These are phyloP conservation scores for Daldinia loculata DNA, from an alignment of 495 filamentous ascomycete genomes.

Conservation along the genomic window DNA sequence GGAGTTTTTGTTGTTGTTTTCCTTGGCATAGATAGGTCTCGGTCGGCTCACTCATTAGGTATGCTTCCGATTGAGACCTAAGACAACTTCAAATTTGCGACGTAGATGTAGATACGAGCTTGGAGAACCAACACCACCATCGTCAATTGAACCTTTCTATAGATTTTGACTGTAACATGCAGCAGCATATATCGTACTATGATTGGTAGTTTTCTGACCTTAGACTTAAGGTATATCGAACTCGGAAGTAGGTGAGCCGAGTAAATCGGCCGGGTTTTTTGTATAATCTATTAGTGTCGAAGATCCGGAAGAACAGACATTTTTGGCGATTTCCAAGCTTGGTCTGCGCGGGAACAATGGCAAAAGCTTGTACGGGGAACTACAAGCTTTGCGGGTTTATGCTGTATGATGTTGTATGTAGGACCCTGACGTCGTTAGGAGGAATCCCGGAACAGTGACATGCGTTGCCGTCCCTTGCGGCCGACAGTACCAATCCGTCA, in stretches of 20 bases:
- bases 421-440: conserved; percentile 11
- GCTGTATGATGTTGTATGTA: conserved; percentile 1
- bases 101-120: not conserved
- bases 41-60: not conserved
- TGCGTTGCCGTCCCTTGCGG: conserved; percentile 14
- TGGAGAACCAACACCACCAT: not conserved
- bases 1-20: not conserved
- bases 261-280: conserved; percentile 16
- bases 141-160: not conserved
- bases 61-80: not conserved
- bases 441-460: conserved; percentile 24
- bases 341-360: conserved; percentile 14
- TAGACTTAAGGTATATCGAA: conserved; percentile 12
- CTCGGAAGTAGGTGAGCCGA: conserved; percentile 28
- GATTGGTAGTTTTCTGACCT: not conserved
- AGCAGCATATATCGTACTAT: not conserved
- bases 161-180: conserved; percentile 5
- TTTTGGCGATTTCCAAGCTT: conserved; percentile 23
- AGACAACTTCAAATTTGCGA: not conserved
- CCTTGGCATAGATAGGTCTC: not conserved
- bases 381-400: conserved; percentile 10
- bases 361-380: conserved; percentile 24
- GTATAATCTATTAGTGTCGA: conserved; percentile 23
- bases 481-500: conserved; percentile 22
- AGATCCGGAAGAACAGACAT: conserved; percentile 31